Percentiles rank a stretch among this genome's conserved stretches.
These are phyloP conservation scores for Dactylonectria macrodidyma DNA, from an alignment of 2,329 filamentous ascomycete genomes.

Conservation along the genomic window DNA sequence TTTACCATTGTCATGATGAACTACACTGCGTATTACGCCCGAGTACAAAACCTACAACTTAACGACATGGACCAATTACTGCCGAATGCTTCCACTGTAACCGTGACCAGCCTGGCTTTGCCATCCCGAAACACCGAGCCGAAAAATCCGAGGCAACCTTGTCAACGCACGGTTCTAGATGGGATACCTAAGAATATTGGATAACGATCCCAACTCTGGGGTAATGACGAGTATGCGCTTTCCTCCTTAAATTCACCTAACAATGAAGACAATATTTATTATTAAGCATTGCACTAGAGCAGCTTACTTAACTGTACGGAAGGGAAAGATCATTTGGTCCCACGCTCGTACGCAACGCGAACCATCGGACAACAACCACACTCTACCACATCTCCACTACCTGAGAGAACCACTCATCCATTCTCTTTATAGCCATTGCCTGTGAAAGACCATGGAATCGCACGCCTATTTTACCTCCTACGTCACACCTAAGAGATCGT, in stretches of 20 bases:
- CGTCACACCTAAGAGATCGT: slow-evolving; percentile 41
- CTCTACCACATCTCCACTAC: not conserved
- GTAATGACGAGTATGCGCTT: not conserved
- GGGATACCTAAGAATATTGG: not conserved
- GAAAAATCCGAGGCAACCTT: slow-evolving; percentile 39
- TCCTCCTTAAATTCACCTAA: not conserved
- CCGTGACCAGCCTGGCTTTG: not conserved
- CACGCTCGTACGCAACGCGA: not conserved
- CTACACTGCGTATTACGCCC: not conserved
- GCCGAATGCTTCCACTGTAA: not conserved
- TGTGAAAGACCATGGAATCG: not conserved
- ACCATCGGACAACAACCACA: not conserved
- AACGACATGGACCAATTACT: not conserved
- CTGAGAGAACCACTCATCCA: not conserved
- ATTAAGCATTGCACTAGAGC: not conserved
- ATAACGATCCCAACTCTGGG: not conserved
- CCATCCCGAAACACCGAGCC: slow-evolving; percentile 43
- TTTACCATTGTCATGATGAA: too few relatives aligned
- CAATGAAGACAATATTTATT: not conserved
- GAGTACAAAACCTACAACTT: not conserved
- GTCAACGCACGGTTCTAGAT: slow-evolving; percentile 4
- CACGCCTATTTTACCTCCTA: not conserved
- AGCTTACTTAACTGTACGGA: not conserved
- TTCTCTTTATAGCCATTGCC: not conserved
- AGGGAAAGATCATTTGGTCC: not conserved